Conservation (phyloP, 176 grass and related monocot species). For the Sorghum bicolor region DNA sequence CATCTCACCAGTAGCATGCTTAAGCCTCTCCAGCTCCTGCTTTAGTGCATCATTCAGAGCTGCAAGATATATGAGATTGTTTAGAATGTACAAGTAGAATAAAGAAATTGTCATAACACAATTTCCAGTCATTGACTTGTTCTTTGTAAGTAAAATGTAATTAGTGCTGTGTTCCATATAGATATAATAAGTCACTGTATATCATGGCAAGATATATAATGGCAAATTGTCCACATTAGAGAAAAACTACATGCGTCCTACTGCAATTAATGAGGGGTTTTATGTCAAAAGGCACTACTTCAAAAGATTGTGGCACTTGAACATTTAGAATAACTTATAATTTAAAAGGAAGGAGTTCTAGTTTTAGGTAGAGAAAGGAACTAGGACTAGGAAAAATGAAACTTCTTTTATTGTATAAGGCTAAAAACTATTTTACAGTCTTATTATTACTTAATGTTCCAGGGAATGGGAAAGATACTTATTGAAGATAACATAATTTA, state of each 20-base stretch:
- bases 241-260: conserved; percentile 7
- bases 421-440: not conserved
- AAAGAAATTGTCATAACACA: conserved; percentile 8
- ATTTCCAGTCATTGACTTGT: conserved; percentile 8
- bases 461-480: not conserved
- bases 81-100: not conserved
- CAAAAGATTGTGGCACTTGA: conserved; percentile 14
- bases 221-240: not conserved
- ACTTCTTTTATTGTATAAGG: not conserved
- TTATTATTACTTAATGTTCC: not conserved
- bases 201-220: not conserved
- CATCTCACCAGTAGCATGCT: conserved; percentile 82
- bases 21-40: conserved; percentile 95
- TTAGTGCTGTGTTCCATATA: not conserved
- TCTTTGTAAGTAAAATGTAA: conserved; percentile 2
- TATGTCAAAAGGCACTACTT: not conserved
- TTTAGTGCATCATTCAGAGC: conserved; percentile 92
- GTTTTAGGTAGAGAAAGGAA: conserved; percentile 5
- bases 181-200: not conserved
- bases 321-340: not conserved
- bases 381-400: not conserved
- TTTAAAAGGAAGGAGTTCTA: not conserved
- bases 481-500: too few species aligned
- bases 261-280: not conserved
- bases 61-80: conserved; percentile 40